Conservation (phyloP, 495 filamentous ascomycete genomes). For the Hyphodiscus hymeniophilus region DNA sequence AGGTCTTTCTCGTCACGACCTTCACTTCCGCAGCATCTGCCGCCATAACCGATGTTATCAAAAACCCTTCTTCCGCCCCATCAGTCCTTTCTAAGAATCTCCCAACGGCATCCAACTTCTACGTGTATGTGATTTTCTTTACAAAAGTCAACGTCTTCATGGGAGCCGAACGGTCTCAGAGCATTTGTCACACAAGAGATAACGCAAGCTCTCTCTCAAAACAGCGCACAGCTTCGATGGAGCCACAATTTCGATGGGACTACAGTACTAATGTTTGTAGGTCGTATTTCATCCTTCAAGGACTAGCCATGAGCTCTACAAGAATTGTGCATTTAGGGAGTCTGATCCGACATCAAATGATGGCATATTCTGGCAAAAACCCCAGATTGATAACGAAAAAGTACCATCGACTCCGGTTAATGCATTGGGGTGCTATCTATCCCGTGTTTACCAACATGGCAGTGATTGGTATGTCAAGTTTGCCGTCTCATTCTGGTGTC, state of each 20-base stretch:
- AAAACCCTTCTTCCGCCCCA: conserved; percentile 51
- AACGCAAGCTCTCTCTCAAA: no score
- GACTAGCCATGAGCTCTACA: conserved; percentile 68
- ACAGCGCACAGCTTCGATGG: no score
- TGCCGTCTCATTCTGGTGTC: background rate
- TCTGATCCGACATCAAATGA: conserved; percentile 62
- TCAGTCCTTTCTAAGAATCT: conserved; percentile 66
- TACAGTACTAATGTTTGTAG: no score
- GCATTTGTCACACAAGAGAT: no score
- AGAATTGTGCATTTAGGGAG: conserved; percentile 69
- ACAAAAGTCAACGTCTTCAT: no score
- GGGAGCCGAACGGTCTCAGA: no score
- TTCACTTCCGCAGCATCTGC: conserved; percentile 70
- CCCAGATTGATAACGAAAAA: conserved; percentile 48
- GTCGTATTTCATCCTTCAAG: conserved; percentile 95
- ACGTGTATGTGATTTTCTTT: no score
- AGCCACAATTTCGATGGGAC: no score
- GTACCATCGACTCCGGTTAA: conserved; percentile 49
- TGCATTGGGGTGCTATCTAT: conserved; percentile 83
- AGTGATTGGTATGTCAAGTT: conserved; percentile 57
- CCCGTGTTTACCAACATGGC: conserved; percentile 79
- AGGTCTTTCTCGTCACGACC: conserved; percentile 88
- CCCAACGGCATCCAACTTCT: conserved; percentile 84
- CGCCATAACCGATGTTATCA: conserved; percentile 49
- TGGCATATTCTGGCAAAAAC: conserved; percentile 51